phyloP scores from a whole-genome alignment of 495 filamentous ascomycete species.

The Annulohypoxylon maeteangense region DNA sequence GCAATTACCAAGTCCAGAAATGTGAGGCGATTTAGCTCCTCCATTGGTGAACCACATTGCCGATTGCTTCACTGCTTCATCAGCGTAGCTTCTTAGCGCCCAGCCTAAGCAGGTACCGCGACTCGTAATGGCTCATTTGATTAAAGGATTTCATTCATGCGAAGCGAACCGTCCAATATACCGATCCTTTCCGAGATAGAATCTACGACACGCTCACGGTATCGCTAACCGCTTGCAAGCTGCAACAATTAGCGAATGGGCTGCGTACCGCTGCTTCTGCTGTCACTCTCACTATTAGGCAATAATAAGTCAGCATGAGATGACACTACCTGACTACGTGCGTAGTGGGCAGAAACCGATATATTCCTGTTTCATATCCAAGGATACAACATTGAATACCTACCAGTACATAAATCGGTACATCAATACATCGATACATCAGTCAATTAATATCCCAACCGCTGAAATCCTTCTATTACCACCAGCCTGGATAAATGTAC shows the following conservation, averaged over 20 bases:
- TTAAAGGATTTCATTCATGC: constrained; percentile 36
- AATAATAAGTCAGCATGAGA: constrained; percentile 9
- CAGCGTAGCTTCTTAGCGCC: constrained; percentile 15
- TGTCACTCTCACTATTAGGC: constrained; percentile 9
- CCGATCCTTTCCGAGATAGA: constrained; percentile 12
- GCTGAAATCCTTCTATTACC: constrained; percentile 24
- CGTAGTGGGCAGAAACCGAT: neutral
- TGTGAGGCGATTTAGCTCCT: neutral
- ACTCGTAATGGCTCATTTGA: constrained; percentile 16
- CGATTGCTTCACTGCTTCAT: constrained; percentile 19
- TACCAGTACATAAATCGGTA: no score
- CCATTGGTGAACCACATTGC: constrained; percentile 19
- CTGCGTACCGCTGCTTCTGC: constrained; percentile 2
- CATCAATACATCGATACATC: no score
- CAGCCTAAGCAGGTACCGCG: constrained; percentile 5
- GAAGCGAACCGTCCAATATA: neutral
- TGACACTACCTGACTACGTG: neutral
- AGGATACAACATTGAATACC: no score
- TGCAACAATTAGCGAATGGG: constrained; percentile 11
- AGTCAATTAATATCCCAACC: constrained; percentile 19
- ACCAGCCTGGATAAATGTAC: constrained; percentile 19
- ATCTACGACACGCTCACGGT: constrained; percentile 7
- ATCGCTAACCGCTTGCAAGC: constrained; percentile 30
- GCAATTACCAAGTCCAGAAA: neutral
- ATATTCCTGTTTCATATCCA: constrained; percentile 26